These are phyloP conservation scores for Ceratocystiopsis sp. DNA, from an alignment of 2,329 filamentous ascomycete species.

Conservation along the genomic window DNA sequence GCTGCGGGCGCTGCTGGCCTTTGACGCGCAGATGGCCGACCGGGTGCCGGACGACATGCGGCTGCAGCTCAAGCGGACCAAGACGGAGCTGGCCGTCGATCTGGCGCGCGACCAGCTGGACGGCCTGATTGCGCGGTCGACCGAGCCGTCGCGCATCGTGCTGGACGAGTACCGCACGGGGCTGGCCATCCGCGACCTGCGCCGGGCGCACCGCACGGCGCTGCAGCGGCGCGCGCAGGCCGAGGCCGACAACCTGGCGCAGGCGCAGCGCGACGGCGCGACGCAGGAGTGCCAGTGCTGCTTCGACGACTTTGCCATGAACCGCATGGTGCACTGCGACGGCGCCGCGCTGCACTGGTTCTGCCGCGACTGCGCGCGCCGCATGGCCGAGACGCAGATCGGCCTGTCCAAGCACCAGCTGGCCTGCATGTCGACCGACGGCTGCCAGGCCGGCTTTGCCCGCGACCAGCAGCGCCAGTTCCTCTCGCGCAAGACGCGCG, in stretches of 20 bases:
- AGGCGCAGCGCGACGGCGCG: conserved; percentile 30
- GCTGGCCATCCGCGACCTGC: conserved; percentile 14
- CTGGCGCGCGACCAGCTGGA: conserved; percentile 10
- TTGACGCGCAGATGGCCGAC: conserved; percentile 14
- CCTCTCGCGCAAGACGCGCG: conserved; percentile 37
- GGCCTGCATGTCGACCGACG: conserved; percentile 51
- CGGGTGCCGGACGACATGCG: conserved; percentile 7
- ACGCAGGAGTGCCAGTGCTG: conserved; percentile 59
- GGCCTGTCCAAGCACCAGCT: conserved; percentile 53
- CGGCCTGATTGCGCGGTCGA: conserved; percentile 6
- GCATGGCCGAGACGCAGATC: conserved; percentile 49
- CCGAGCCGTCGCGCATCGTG: conserved; percentile 7
- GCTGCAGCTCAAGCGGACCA: conserved; percentile 16
- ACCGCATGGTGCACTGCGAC: conserved; percentile 52
- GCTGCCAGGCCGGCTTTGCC: conserved; percentile 46
- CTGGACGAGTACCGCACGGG: conserved; percentile 24
- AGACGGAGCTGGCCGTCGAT: conserved; percentile 7
- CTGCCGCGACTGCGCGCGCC: conserved; percentile 48
- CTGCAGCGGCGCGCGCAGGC: conserved; percentile 14
- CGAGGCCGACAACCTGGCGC: conserved; percentile 22
- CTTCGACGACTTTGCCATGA: conserved; percentile 46
- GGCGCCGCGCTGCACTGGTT: conserved; percentile 39
- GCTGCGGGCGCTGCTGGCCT: conserved; percentile 18
- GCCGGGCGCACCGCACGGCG: conserved; percentile 11
- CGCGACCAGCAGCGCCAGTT: conserved; percentile 35